These are phyloP conservation scores for Drosera capensis DNA, from an alignment of 148 eudicot genomes.

Conservation along the genomic window DNA sequence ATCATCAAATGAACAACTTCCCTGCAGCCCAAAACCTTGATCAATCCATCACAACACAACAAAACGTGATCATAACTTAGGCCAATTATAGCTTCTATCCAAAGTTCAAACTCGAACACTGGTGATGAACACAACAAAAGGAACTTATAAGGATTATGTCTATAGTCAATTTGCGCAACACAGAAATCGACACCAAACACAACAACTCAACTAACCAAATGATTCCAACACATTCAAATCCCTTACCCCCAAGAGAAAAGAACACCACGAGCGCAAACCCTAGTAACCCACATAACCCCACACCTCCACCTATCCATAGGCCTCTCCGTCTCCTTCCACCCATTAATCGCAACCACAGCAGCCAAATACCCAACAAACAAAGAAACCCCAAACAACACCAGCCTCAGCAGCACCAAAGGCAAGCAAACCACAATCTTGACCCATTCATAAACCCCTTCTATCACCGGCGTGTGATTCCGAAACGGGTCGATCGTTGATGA, in stretches of 20 bases:
- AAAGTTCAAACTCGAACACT: too few species aligned
- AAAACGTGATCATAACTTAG: too few species aligned
- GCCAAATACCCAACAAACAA: conserved; percentile 51
- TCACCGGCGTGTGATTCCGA: conserved; percentile 47
- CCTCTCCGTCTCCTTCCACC: conserved; percentile 73
- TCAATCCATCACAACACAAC: too few species aligned
- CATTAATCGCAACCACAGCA: conserved; percentile 44
- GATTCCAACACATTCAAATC: too few species aligned
- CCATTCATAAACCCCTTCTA: conserved; percentile 85
- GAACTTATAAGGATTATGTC: too few species aligned
- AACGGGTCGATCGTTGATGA: conserved; percentile 61
- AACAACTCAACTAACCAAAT: too few species aligned
- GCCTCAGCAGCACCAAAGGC: conserved; percentile 47
- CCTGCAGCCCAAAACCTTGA: too few species aligned
- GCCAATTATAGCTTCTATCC: too few species aligned
- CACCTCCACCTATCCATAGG: conserved; percentile 87
- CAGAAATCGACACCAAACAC: too few species aligned
- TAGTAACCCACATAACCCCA: conserved; percentile 77
- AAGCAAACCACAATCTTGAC: conserved; percentile 51
- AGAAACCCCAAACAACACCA: conserved; percentile 51
- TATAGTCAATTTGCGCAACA: too few species aligned
- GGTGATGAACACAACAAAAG: too few species aligned
- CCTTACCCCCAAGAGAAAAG: conserved; percentile 90
- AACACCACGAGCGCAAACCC: conserved; percentile 50
- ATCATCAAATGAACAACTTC: too few species aligned